Conservation (phyloP, 2,329 filamentous ascomycete species). For the Grosmannia penicillata region DNA sequence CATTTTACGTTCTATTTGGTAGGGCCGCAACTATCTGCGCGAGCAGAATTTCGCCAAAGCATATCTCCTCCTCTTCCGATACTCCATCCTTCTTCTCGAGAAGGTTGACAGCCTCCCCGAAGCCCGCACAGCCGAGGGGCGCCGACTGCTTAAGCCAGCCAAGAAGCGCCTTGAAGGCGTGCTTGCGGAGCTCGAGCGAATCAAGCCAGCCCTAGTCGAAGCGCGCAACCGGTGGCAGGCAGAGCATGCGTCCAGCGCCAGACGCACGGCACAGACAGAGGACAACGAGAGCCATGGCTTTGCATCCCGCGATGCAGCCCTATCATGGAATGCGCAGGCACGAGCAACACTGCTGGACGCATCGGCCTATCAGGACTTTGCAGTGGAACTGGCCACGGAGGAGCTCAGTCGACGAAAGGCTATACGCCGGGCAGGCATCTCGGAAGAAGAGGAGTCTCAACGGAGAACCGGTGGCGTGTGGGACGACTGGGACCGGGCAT, state of each 20-base stretch:
- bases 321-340: slow-evolving; percentile 26
- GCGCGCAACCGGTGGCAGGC: slow-evolving; percentile 53
- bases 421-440: slow-evolving; percentile 40
- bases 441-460: slow-evolving; percentile 39
- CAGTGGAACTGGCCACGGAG: slow-evolving; percentile 58
- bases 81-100: slow-evolving; percentile 70
- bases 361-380: slow-evolving; percentile 57
- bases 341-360: slow-evolving; percentile 50
- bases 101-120: slow-evolving; percentile 65
- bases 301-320: slow-evolving; percentile 44
- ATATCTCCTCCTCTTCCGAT: slow-evolving; percentile 82
- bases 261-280: slow-evolving; percentile 11
- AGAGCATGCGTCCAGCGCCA: slow-evolving; percentile 20
- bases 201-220: slow-evolving; percentile 65
- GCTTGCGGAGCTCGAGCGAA: slow-evolving; percentile 54
- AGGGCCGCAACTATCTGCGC: slow-evolving; percentile 73
- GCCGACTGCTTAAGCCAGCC: slow-evolving; percentile 42
- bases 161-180: slow-evolving; percentile 38
- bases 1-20: too few relatives aligned
- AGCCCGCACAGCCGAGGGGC: slow-evolving; percentile 49
- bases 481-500: slow-evolving; percentile 23
- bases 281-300: slow-evolving; percentile 20
- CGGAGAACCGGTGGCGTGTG: slow-evolving; percentile 31
- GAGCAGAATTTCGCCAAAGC: slow-evolving; percentile 81
- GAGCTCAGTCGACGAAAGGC: slow-evolving; percentile 51